Evolutionary conservation across 192 early-diverging fungal genomes (phyloP).

Genomic region (Phlyctochytrium bullatum): DNA sequence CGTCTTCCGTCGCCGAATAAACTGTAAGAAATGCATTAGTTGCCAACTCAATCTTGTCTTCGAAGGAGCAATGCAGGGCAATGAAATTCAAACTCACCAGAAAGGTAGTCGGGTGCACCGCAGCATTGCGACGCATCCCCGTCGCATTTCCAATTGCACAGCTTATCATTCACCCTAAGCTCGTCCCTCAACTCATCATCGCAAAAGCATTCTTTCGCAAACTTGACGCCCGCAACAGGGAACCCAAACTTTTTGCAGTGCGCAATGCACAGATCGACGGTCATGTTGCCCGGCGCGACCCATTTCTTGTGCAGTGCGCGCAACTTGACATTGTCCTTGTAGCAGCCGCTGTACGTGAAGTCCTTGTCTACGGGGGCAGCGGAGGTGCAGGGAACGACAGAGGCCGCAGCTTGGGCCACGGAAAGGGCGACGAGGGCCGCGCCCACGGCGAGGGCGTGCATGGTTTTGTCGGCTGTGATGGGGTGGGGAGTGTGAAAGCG

Average conservation of each 20-base stretch:
- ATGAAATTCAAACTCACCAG: too few species aligned
- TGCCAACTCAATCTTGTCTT: too few species aligned
- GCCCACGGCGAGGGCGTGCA: too few species aligned
- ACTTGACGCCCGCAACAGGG: background rate
- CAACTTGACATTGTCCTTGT: too few species aligned
- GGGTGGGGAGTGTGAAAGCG: too few species aligned
- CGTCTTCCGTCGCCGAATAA: too few species aligned
- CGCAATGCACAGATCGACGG: background rate
- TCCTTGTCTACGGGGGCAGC: background rate
- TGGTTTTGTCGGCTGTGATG: too few species aligned
- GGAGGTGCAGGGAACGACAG: background rate
- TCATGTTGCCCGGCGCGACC: background rate
- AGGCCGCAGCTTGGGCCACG: background rate
- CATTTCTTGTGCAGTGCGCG: too few species aligned
- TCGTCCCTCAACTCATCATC: background rate
- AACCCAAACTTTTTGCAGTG: background rate
- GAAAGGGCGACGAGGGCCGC: too few species aligned
- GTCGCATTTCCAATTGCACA: background rate
- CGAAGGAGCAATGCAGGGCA: too few species aligned
- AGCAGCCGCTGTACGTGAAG: background rate
- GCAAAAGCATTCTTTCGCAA: background rate
- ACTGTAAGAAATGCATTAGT: too few species aligned
- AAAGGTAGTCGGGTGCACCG: background rate
- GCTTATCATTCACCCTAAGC: background rate
- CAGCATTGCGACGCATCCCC: background rate